These are phyloP conservation scores for Sporothrix variecibatus DNA, from an alignment of 2,329 filamentous ascomycete genomes.

Conservation along the genomic window DNA sequence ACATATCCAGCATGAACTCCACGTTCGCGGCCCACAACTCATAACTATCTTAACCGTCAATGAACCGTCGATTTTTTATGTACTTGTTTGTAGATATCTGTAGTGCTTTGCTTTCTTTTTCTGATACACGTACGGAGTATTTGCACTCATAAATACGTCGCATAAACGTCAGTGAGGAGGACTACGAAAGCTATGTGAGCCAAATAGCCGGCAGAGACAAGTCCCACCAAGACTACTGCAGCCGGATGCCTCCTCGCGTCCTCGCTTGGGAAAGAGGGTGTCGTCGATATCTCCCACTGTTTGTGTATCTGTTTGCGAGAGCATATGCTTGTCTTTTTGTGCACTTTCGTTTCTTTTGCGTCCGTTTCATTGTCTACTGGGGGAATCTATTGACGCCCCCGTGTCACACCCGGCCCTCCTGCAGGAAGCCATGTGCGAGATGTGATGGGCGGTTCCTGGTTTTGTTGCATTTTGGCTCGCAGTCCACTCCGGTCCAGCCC, in stretches of 20 bases:
- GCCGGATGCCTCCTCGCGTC: slow-evolving; percentile 5
- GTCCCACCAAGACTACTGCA: slow-evolving; percentile 4
- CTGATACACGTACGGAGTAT: not conserved
- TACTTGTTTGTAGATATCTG: not conserved
- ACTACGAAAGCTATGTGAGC: not conserved
- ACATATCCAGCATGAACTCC: not conserved
- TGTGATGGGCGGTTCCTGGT: not conserved
- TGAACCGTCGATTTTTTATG: not conserved
- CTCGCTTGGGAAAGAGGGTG: not conserved
- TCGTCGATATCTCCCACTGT: slow-evolving; percentile 1
- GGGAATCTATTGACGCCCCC: not conserved
- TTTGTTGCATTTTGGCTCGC: not conserved
- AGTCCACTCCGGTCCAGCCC: not conserved
- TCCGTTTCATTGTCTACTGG: not conserved
- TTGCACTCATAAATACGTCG: not conserved
- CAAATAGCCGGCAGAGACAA: not conserved
- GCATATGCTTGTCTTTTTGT: not conserved
- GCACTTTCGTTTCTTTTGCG: not conserved
- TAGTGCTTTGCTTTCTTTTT: slow-evolving; percentile 1
- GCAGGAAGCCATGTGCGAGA: slow-evolving; percentile 7
- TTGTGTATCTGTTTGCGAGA: not conserved
- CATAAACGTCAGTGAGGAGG: not conserved
- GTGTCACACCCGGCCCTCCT: slow-evolving; percentile 17
- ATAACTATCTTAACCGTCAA: not conserved
- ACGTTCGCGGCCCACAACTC: slow-evolving; percentile 1